Conservation (phyloP, 2,329 filamentous ascomycete genomes). For the Dendryphion nanum region DNA sequence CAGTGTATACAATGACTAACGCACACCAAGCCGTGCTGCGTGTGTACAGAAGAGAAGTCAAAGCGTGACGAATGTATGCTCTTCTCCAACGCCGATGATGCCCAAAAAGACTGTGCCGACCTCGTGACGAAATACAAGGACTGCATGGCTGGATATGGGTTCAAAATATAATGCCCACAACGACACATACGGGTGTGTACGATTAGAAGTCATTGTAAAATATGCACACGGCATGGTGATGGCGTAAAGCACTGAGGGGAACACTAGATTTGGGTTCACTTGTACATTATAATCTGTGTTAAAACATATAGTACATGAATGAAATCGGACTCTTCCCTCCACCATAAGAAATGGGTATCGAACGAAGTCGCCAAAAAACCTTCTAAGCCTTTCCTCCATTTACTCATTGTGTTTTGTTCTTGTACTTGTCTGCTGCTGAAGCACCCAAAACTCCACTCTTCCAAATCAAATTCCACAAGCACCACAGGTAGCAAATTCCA, state of each 20-base stretch:
- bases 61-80: slow-evolving; percentile 98
- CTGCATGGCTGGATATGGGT: slow-evolving; percentile 94
- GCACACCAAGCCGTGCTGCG: slow-evolving; percentile 78
- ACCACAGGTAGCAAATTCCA: slow-evolving; percentile 87
- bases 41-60: slow-evolving; percentile 94
- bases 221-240: slow-evolving; percentile 26
- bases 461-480: slow-evolving; percentile 65
- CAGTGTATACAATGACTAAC: no score
- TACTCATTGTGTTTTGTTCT: slow-evolving; percentile 45
- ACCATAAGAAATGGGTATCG: slow-evolving; percentile 16
- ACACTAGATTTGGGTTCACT: slow-evolving; percentile 5
- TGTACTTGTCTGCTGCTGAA: slow-evolving; percentile 14
- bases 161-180: slow-evolving; percentile 53
- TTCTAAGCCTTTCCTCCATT: slow-evolving; percentile 9
- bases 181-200: no score
- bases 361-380: slow-evolving; percentile 6
- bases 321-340: slow-evolving; percentile 28
- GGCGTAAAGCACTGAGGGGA: slow-evolving; percentile 29
- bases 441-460: slow-evolving; percentile 54
- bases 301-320: slow-evolving; percentile 20
- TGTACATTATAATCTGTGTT: slow-evolving; percentile 12
- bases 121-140: slow-evolving; percentile 81
- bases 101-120: slow-evolving; percentile 77
- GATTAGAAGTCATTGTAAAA: slow-evolving; percentile 32
- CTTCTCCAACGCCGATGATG: slow-evolving; percentile 81